Percentiles rank a stretch among this genome's conserved stretches.
These are phyloP conservation scores for Camellia japonica DNA, from an alignment of 148 eudicot species.

Conservation along the genomic window DNA sequence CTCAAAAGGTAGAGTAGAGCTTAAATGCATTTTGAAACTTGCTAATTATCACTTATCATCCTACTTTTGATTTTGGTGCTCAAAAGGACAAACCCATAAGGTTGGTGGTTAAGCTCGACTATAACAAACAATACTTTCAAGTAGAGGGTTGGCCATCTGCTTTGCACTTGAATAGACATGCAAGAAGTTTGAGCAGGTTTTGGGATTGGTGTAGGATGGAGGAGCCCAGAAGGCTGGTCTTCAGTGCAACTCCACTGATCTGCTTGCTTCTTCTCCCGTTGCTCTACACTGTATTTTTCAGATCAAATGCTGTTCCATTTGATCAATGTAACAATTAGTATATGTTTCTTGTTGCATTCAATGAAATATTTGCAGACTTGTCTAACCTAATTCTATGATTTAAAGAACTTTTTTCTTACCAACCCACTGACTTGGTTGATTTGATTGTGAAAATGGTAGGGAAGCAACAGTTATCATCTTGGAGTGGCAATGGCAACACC, in stretches of 20 bases:
- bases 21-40: too few species aligned
- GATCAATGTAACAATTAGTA: slow-evolving; percentile 16
- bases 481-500: too few species aligned
- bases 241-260: neutral
- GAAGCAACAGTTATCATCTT: slow-evolving; percentile 17
- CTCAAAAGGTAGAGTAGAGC: too few species aligned
- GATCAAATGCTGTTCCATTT: slow-evolving; percentile 1
- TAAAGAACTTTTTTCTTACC: neutral
- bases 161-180: neutral
- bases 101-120: too few species aligned
- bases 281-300: slow-evolving; percentile 5
- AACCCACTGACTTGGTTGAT: neutral
- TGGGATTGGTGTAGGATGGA: neutral
- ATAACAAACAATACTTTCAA: too few species aligned
- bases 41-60: too few species aligned
- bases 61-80: too few species aligned
- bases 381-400: neutral
- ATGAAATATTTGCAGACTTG: too few species aligned
- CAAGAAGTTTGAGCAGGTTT: neutral
- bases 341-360: neutral
- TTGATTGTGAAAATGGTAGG: slow-evolving; percentile 23
- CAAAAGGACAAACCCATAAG: too few species aligned
- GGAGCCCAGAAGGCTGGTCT: neutral
- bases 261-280: slow-evolving; percentile 10
- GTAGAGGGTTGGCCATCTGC: too few species aligned